These are phyloP conservation scores for Penicillium nordicum DNA, from an alignment of 2,329 filamentous ascomycete genomes.

Conservation along the genomic window DNA sequence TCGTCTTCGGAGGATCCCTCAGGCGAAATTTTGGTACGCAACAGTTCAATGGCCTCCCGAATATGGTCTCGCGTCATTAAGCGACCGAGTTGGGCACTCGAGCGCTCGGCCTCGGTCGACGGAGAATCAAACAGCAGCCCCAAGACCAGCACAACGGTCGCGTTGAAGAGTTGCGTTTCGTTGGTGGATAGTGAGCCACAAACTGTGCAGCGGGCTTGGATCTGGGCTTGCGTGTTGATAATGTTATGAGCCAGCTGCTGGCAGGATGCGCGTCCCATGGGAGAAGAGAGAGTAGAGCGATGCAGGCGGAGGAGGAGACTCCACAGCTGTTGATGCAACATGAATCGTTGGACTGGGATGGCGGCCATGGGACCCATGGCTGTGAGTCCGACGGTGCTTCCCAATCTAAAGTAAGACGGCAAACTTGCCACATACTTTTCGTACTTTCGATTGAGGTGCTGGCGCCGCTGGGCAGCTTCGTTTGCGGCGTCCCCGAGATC, in stretches of 20 bases:
- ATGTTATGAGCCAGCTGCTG: slow-evolving; percentile 7
- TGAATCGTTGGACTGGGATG: slow-evolving; percentile 15
- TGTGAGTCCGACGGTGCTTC: slow-evolving; percentile 11
- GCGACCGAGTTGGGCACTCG: neutral
- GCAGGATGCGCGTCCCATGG: slow-evolving; percentile 2
- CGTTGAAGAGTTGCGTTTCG: slow-evolving; percentile 6
- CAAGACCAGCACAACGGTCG: slow-evolving; percentile 3
- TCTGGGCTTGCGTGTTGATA: slow-evolving; percentile 4
- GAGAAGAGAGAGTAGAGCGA: slow-evolving; percentile 3
- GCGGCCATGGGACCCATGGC: slow-evolving; percentile 12
- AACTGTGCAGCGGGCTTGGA: slow-evolving; percentile 4
- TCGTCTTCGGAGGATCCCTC: too few relatives aligned
- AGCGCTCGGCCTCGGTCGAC: neutral
- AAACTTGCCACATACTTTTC: slow-evolving; percentile 7
- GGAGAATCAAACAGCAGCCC: neutral
- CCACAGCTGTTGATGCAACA: slow-evolving; percentile 21
- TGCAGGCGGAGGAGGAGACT: slow-evolving; percentile 15
- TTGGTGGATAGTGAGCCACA: slow-evolving; percentile 1
- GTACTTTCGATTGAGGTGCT: slow-evolving; percentile 8
- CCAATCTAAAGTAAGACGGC: slow-evolving; percentile 13
- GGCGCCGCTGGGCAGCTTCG: neutral
- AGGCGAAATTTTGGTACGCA: too few relatives aligned
- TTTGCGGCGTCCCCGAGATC: neutral
- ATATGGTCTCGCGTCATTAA: neutral
- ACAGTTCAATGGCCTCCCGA: too few relatives aligned